Base-by-base conservation (phyloP, 73 alveolate species). In the Paramecium octaurelia region DNA sequence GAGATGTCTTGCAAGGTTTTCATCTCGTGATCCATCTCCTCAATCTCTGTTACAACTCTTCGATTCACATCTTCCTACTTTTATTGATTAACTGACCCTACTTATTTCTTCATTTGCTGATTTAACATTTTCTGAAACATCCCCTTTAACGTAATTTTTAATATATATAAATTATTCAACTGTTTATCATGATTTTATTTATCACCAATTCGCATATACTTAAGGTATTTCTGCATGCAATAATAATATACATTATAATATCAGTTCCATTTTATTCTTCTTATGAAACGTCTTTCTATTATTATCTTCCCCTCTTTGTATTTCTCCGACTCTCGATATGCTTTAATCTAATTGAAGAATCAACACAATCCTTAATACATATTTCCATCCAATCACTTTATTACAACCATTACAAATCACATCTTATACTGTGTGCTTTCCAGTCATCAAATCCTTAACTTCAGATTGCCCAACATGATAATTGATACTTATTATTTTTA, bases 251-350 rank as follows among this genome's bases (percentile, higher is more conserved):
- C 8, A 40, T 40, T 40, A 48, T 48, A 48, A 16, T 12, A 23
- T 70, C 86, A 70, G 31, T 42, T 35, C 89, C 89, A 76, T 76
- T 40, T 40, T 3, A 38, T 21, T 42, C 24, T 76, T 31, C 18
- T 42, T 34, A 42, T 35, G 7, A 5, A 76, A 43, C 9, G 11
- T 42, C 46, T 76, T 31, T 76, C 89, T 38, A 76, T 38, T 38
- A 76, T 76, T 42, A 76, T 76, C 70, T 76, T 76, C 8, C 89
- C 89, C 70, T 76, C 89, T 68, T 76, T 76, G 21, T 76, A 76
- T 43, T 76, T 76, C 70, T 76, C 40, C 8, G 43, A 12, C 29
- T 76, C 64, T 42, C 48, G 18, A 20, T 20, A 40, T 58, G 89
- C 89, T 21, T 40, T 24, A 21, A 76, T 36, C 89, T 76, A 76